These are phyloP conservation scores for Venturia effusa DNA, from an alignment of 2,329 filamentous ascomycete genomes.

Conservation along the genomic window DNA sequence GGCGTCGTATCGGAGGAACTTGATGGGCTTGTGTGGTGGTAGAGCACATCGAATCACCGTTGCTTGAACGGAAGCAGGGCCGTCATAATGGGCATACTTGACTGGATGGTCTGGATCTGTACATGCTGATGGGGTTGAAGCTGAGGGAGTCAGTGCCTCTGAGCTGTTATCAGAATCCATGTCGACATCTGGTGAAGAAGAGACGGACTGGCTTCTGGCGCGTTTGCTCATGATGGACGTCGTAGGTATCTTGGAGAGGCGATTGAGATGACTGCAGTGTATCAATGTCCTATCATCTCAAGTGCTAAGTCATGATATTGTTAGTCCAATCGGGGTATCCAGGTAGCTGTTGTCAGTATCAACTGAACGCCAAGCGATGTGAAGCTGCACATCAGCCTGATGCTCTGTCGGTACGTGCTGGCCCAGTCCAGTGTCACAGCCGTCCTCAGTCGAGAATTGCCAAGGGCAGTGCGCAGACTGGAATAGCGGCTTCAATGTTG, in stretches of 20 bases:
- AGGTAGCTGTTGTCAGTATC: not conserved
- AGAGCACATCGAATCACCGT: conserved; percentile 67
- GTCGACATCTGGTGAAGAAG: conserved; percentile 25
- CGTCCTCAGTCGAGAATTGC: not conserved
- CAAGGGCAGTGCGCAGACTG: not conserved
- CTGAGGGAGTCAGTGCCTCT: not conserved
- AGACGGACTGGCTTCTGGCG: conserved; percentile 40
- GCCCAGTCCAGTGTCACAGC: not conserved
- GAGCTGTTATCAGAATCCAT: conserved; percentile 4
- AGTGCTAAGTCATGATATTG: not conserved
- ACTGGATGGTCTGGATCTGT: conserved; percentile 3
- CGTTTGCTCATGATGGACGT: conserved; percentile 46
- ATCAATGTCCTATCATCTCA: not conserved
- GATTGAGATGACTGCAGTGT: no score
- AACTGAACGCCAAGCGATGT: not conserved
- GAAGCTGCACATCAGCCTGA: not conserved
- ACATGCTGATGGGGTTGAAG: not conserved
- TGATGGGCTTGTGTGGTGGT: conserved; percentile 64
- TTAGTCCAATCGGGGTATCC: not conserved
- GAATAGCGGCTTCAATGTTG: not conserved
- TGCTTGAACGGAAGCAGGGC: conserved; percentile 29
- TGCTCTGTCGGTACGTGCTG: not conserved
- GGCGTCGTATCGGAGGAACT: conserved; percentile 64
- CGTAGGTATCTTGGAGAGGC: no score
- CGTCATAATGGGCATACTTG: conserved; percentile 14